These are phyloP conservation scores for Skeletonema grethae DNA, from an alignment of 108 stramenopile species.

Conservation along the genomic window DNA sequence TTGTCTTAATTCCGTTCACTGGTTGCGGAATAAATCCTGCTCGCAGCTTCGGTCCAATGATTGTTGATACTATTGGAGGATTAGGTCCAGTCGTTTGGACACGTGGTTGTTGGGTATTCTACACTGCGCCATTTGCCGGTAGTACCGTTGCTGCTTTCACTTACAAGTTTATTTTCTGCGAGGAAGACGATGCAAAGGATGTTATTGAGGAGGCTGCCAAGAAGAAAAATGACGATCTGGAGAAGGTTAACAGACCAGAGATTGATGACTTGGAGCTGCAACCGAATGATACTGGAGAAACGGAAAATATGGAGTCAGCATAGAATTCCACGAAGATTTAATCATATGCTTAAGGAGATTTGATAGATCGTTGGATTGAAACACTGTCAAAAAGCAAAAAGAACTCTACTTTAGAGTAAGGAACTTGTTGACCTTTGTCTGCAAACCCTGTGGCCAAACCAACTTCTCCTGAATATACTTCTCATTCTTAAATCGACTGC, in stretches of 20 bases:
- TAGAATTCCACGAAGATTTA: background rate
- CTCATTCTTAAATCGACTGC: conserved; percentile 69
- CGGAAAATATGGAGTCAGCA: background rate
- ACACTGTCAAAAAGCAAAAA: too few relatives aligned
- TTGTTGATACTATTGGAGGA: conserved; percentile 50
- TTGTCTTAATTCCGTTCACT: conserved; percentile 57
- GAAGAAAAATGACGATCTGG: background rate
- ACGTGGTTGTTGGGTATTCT: conserved; percentile 46
- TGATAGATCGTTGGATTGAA: background rate
- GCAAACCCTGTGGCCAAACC: conserved; percentile 64
- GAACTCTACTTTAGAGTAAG: conserved; percentile 19
- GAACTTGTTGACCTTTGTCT: conserved; percentile 60
- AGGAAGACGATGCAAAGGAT: background rate
- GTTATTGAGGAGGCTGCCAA: background rate
- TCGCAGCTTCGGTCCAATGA: conserved; percentile 53
- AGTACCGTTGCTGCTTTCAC: conserved; percentile 15
- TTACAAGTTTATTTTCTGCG: background rate
- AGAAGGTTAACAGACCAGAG: background rate
- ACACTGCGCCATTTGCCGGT: conserved; percentile 50
- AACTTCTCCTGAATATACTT: conserved; percentile 66
- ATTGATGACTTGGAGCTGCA: background rate
- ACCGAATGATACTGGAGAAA: background rate
- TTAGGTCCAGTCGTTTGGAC: conserved; percentile 9
- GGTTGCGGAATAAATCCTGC: conserved; percentile 75
- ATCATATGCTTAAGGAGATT: background rate